Base-by-base conservation (phyloP, 1,284 basidiomycete genomes). In the Ustilago shanxiensis region DNA sequence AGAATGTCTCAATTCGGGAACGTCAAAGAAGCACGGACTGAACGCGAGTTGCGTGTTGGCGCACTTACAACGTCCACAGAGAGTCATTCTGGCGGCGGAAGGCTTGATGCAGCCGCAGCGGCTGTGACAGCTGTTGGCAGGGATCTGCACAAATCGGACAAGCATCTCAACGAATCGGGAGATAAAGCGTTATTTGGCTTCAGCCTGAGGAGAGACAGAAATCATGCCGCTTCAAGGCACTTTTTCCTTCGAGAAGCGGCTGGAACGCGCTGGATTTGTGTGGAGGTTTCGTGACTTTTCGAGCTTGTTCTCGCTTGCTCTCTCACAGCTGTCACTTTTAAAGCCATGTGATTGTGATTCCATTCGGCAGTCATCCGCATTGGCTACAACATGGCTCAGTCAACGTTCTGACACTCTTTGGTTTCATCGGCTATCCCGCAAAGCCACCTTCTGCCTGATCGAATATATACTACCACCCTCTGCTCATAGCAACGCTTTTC, bases 251-350 rank as follows among this genome's bases (percentile, higher is more conserved):
- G 54, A 59, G 72, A 75, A 75, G 60, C 53, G 41, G 60, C 67
- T 75, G 63, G 67, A 75, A 75, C 9, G 64, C 55, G 31, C 72
- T 41, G 16, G 72, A 63, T 41, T 20, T 5, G 22, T 62, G 72
- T 75, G 67, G 72, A 75, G 72, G 64, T 39, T 28, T 45, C 54
- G 47, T 11, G 52, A 14, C 22, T 26, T 47, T 63, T 66, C 45
- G 35, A 29, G 39, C 29, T 18, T n/a, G 18, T 26, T 53, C 33
- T 16, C n/a, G 28, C 22, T 41, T 28, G 33, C n/a, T 44, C 28
- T 47, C 51, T 44, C 28, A 37, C 51, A 31, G 60, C 60, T 28
- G 24, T 35, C 31, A 49, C 22, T 13, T 26, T 29, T n/a, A 9
- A 9, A 29, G 44, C 44, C 20, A 35, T 49, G 56, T 58, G 44